Conservation (phyloP, 192 early-diverging fungal species). For the Entomortierella chlamydospora region DNA sequence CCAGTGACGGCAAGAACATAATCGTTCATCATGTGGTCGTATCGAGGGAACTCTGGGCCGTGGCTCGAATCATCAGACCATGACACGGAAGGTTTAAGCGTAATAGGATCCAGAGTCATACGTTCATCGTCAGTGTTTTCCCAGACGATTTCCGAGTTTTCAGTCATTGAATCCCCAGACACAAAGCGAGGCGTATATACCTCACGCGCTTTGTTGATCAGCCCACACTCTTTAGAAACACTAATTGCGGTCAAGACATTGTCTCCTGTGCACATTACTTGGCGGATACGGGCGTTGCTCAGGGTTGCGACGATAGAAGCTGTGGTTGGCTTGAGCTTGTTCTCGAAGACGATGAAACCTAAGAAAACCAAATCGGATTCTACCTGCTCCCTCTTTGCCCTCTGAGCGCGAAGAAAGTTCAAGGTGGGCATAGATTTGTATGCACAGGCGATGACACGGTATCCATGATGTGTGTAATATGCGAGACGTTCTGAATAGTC, state of each 20-base stretch:
- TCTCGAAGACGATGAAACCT: constrained; percentile 98
- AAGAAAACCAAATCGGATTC: constrained; percentile 90
- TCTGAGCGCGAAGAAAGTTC: constrained; percentile 80
- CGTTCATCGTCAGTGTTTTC: constrained; percentile 68
- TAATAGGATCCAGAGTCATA: constrained; percentile 54
- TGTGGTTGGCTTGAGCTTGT: constrained; percentile 95
- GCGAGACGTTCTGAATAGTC: constrained; percentile 86
- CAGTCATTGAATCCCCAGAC: constrained; percentile 58
- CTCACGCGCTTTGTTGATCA: constrained; percentile 78
- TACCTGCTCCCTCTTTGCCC: constrained; percentile 84
- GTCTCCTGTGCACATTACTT: constrained; percentile 99
- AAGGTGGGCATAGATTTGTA: constrained; percentile 77
- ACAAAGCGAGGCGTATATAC: constrained; percentile 86
- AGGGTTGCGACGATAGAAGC: constrained; percentile 81
- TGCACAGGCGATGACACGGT: constrained; percentile 95
- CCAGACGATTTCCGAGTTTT: constrained; percentile 76
- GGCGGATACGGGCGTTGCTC: constrained; percentile 85
- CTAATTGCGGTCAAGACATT: constrained; percentile 96
- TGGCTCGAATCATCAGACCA: constrained; percentile 27
- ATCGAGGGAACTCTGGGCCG: constrained; percentile 48
- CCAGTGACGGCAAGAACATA: constrained; percentile 95
- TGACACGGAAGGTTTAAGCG: constrained; percentile 42
- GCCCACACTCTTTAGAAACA: constrained; percentile 92
- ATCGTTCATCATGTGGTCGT: constrained; percentile 59
- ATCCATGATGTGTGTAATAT: constrained; percentile 95